Evolutionary conservation across 768 basidiomycete species (phyloP), one percentile per base, ranked within the genome.

Genomic region (Amanita exitialis): DNA sequence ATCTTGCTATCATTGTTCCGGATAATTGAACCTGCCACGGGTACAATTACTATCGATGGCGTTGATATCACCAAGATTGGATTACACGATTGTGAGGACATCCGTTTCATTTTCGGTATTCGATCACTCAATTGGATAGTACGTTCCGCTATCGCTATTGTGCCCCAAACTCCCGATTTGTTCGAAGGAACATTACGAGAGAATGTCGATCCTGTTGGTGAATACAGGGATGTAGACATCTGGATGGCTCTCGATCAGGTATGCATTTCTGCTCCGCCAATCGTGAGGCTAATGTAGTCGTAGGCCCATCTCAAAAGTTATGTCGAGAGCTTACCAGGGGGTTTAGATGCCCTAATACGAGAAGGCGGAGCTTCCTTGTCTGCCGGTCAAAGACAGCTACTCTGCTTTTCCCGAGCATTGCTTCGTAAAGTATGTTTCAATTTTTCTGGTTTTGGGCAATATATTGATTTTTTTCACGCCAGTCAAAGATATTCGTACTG

Each of bases 401-500:
- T 97, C 9, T 96, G 91, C 63, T 92, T 96, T 60, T 87, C 93
- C 1, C 69, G 92, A 47, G 92, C 92, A 0, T 63, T 94, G 36
- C 66, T 95, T 51, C 74, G 86, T 49, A 86, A 89, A 72, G 83
- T 80, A 57, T 44, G 64, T 47, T 10, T 30, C 20, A 25, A 16
- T 27, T 51, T 30, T 9, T 25, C 7, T 27, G 13, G 6, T 39
- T 18, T 13, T 20, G n/a, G 8, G 12, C 39, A 43, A 30, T 30
- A 47, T 53, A 44, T 16, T 57, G 15, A 38, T 10, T 0, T 27
- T 30, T 36, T 51, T 53, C 57, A 15, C 27, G 23, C 32, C 53
- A 86, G 79, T 81, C 88, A 15, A 93, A 84, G 65, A 84, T 96
- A 34, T 72, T 97, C 5, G 89, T 96, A 0, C 71, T 97, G n/a